Evolutionary conservation across 164 flowering plant genomes (phyloP).

Genomic region (Magnolia officinalis): DNA sequence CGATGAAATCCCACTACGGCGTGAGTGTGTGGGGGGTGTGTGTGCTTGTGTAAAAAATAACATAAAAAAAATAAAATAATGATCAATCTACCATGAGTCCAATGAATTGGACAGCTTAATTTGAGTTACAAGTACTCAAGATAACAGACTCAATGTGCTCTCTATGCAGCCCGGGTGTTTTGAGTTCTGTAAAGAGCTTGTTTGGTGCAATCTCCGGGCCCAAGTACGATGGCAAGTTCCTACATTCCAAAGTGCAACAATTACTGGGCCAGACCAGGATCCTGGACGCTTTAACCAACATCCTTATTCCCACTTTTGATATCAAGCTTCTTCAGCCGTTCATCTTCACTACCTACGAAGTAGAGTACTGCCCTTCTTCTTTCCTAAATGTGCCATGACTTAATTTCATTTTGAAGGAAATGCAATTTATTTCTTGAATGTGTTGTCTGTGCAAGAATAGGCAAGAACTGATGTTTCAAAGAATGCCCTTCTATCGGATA

Average conservation of each 20-base stretch:
- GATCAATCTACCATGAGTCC: neutral
- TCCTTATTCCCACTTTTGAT: slow-evolving; percentile 21
- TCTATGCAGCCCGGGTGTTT: slow-evolving; percentile 1
- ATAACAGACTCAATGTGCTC: neutral
- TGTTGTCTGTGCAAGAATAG: slow-evolving; percentile 9
- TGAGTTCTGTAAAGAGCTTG: neutral
- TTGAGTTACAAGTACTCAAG: no score
- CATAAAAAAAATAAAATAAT: no score
- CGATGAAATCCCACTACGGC: no score
- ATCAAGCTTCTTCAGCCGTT: slow-evolving; percentile 27
- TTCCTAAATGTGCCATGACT: neutral
- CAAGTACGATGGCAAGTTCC: slow-evolving; percentile 20
- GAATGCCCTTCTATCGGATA: slow-evolving; percentile 35
- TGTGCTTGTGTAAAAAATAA: no score
- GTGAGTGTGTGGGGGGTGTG: no score
- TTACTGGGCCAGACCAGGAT: slow-evolving; percentile 11
- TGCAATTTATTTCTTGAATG: neutral
- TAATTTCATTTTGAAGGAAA: neutral
- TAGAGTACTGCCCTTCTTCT: neutral
- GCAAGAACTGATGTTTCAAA: slow-evolving; percentile 13
- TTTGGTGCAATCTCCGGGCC: slow-evolving; percentile 12
- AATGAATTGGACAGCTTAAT: neutral
- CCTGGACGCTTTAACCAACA: slow-evolving; percentile 17
- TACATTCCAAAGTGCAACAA: slow-evolving; percentile 2
- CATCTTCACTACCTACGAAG: slow-evolving; percentile 28